Percentiles rank a stretch among this genome's conserved stretches.
Evolutionary conservation across 768 basidiomycete genomes (phyloP).

Genomic region (Auriculariales sp.): DNA sequence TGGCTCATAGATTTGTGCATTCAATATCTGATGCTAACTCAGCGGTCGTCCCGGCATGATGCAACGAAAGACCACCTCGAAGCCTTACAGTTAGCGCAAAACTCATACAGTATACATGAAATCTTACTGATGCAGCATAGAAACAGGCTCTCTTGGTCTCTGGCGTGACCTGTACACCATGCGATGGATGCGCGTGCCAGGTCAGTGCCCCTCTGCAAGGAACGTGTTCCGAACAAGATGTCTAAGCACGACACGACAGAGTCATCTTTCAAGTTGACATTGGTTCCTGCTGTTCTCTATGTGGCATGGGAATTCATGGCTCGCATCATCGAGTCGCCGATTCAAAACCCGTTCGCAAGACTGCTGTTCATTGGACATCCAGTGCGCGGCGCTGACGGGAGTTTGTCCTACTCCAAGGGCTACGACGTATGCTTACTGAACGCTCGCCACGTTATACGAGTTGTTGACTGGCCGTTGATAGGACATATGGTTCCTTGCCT

Average conservation of each 20-base stretch:
- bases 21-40: too few relatives aligned
- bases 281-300: slow-evolving; percentile 45
- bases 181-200: slow-evolving; percentile 63
- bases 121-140: too few relatives aligned
- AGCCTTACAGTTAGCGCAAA: too few relatives aligned
- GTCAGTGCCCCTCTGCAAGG: too few relatives aligned
- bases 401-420: slow-evolving; percentile 61
- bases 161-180: slow-evolving; percentile 36
- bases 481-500: slow-evolving; percentile 68
- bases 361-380: slow-evolving; percentile 59
- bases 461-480: slow-evolving; percentile 13
- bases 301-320: slow-evolving; percentile 45
- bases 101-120: too few relatives aligned
- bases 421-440: slow-evolving; percentile 23
- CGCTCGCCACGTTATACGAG: background rate
- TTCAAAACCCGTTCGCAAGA: slow-evolving; percentile 58
- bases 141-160: too few relatives aligned
- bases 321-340: slow-evolving; percentile 20
- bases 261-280: slow-evolving; percentile 53
- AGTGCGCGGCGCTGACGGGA: too few relatives aligned
- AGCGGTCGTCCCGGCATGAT: too few relatives aligned
- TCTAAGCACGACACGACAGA: too few relatives aligned
- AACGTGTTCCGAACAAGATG: too few relatives aligned
- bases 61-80: too few relatives aligned
- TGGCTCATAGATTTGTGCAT: too few relatives aligned